A percentile compares a stretch with the other conserved stretches of the same genome.
Conservation (phyloP, 352 stramenopile species). For the Pythium myriotylum region DNA sequence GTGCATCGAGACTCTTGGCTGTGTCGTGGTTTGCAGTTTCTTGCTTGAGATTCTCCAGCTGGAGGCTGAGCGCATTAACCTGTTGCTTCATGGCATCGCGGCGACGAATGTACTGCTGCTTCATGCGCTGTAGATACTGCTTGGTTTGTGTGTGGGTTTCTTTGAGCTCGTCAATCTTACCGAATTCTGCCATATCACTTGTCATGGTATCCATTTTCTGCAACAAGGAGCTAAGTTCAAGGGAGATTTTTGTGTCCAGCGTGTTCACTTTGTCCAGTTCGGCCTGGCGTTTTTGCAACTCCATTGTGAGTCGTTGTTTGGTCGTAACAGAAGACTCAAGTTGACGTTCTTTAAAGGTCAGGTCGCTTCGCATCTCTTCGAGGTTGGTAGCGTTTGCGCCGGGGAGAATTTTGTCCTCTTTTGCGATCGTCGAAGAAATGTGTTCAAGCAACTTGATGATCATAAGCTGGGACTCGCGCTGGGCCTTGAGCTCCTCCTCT, state of each 20-base stretch:
- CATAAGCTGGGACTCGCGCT: conserved; percentile 65
- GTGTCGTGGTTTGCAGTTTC: conserved; percentile 76
- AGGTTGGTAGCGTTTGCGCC: conserved; percentile 58
- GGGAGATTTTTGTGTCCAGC: conserved; percentile 85
- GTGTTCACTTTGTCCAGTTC: conserved; percentile 93
- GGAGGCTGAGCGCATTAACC: conserved; percentile 54
- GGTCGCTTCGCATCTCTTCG: conserved; percentile 88
- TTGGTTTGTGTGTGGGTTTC: conserved; percentile 81
- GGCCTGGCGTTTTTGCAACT: conserved; percentile 85
- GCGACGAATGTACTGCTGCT: conserved; percentile 85
- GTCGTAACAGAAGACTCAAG: conserved; percentile 90
- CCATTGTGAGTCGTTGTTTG: conserved; percentile 83
- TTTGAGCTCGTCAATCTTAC: conserved; percentile 87
- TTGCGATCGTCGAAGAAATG: conserved; percentile 71
- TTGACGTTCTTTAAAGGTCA: conserved; percentile 92
- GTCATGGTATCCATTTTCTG: conserved; percentile 90
- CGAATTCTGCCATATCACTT: conserved; percentile 87
- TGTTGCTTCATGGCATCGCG: conserved; percentile 88
- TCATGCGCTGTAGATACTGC: conserved; percentile 64
- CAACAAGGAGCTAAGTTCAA: conserved; percentile 81
- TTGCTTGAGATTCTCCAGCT: conserved; percentile 83
- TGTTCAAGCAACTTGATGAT: conserved; percentile 92
- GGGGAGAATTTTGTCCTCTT: conserved; percentile 80
- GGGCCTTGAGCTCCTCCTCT: conserved; percentile 55
- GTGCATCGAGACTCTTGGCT: conserved; percentile 73